Conservation (phyloP, 1,284 basidiomycete species). For the Fereydounia khargensis region DNA sequence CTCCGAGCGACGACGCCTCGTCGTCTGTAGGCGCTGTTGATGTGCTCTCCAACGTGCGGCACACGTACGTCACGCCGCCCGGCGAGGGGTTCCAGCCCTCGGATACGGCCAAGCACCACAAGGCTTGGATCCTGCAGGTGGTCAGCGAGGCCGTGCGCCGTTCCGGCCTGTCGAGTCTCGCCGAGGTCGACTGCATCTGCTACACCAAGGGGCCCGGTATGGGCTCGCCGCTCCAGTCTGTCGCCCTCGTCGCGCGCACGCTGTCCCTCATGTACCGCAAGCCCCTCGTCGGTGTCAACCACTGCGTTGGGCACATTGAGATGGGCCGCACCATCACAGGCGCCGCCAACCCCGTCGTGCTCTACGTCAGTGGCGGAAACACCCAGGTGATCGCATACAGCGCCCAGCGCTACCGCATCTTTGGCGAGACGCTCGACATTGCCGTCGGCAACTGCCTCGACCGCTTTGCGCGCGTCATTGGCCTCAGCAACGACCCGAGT, state of each 20-base stretch:
- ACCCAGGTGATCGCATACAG: slow-evolving; percentile 99
- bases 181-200: slow-evolving; percentile 88
- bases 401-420: slow-evolving; percentile 88
- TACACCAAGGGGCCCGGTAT: slow-evolving; percentile 99
- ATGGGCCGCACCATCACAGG: slow-evolving; percentile 96
- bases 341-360: slow-evolving; percentile 90
- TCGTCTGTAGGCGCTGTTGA: slow-evolving; percentile 59
- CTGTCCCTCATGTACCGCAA: slow-evolving; percentile 83
- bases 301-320: slow-evolving; percentile 96
- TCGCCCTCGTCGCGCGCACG: slow-evolving; percentile 91
- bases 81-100: slow-evolving; percentile 94
- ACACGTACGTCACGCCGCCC: slow-evolving; percentile 97
- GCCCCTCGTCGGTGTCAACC: slow-evolving; percentile 94
- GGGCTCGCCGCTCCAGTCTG: slow-evolving; percentile 94
- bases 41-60: slow-evolving; percentile 67
- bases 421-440: slow-evolving; percentile 97
- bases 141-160: slow-evolving; percentile 76
- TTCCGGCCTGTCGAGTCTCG: slow-evolving; percentile 68
- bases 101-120: slow-evolving; percentile 93
- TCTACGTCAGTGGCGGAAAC: slow-evolving; percentile 98
- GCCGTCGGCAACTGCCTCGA: slow-evolving; percentile 98
- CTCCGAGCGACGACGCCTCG: slow-evolving; percentile 62
- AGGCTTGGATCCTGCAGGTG: slow-evolving; percentile 83
- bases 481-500: slow-evolving; percentile 89
- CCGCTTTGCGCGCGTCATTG: slow-evolving; percentile 93